Conservation (phyloP, 495 filamentous ascomycete genomes). For the Bacidia gigantensis region DNA sequence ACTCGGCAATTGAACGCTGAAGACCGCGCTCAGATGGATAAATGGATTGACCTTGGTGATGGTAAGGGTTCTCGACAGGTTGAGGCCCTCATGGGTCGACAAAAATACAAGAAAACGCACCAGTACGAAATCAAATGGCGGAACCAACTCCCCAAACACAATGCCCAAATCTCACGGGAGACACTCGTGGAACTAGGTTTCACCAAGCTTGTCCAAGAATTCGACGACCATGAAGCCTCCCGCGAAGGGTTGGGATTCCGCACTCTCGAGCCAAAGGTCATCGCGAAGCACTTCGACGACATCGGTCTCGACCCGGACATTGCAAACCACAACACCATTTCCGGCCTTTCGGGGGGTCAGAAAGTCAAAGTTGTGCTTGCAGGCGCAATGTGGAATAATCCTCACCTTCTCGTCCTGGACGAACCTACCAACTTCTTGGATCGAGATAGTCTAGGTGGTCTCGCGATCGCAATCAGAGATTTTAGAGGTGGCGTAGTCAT, state of each 20-base stretch:
- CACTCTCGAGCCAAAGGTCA: constrained; percentile 77
- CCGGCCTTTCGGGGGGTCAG: constrained; percentile 92
- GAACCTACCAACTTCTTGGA: constrained; percentile 99
- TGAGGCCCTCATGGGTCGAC: constrained; percentile 83
- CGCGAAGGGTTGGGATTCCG: constrained; percentile 95
- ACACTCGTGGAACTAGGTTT: constrained; percentile 77
- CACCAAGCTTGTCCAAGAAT: constrained; percentile 88
- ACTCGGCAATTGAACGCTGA: constrained; percentile 76
- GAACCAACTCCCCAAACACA: constrained; percentile 76
- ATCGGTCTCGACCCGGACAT: constrained; percentile 93
- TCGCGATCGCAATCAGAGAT: constrained; percentile 92
- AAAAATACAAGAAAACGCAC: constrained; percentile 98
- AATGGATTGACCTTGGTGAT: constrained; percentile 66
- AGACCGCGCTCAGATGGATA: constrained; percentile 84
- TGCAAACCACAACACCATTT: constrained; percentile 96
- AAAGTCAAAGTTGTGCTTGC: constrained; percentile 99
- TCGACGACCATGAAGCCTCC: constrained; percentile 95
- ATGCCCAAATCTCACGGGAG: constrained; percentile 84
- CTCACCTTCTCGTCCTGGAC: constrained; percentile 91
- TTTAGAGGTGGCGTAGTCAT: constrained; percentile 97
- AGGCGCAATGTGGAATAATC: constrained; percentile 98
- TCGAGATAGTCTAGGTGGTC: constrained; percentile 86
- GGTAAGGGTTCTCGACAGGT: constrained; percentile 66
- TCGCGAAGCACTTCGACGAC: constrained; percentile 96
- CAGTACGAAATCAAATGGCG: constrained; percentile 98